Evolutionary conservation across 805 yeast species (phyloP), one percentile per base, ranked within the genome.

Genomic region (Kuraishia hungarica): DNA sequence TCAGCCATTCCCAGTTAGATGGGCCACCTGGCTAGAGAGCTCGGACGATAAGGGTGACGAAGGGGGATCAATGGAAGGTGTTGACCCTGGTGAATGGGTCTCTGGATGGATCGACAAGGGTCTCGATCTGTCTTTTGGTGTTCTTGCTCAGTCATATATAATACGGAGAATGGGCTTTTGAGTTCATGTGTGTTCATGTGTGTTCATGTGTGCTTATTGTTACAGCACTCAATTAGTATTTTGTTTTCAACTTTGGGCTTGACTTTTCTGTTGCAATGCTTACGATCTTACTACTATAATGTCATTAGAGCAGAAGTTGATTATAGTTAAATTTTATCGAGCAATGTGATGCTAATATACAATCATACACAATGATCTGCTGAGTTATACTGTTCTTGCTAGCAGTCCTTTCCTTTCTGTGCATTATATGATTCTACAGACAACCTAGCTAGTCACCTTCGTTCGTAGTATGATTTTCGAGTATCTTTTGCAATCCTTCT

Each of bases 1-100:
- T 0, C 99, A 94, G 69, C 83, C 96, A 6, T 87, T 90, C 75
- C 98, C 99, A 11, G 67, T 81, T 51, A 84, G 82, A 65, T 94
- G 99, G 99, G 86, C 91, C 10, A 74, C 81, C n/a, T 94, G 99
- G 99, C 76, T 93, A n/a, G 84, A 81, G 57, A 62, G 65, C 39
- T 59, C 62, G 2, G 57, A 59, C 48, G 60, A 61, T 29, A 56
- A 61, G 53, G 66, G 58, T 5, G 54, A 53, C 1, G 57, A 48
- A 19, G 62, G 48, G 15, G 65, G 60, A 50, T 57, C 60, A 2
- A 19, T 48, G 28, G 28, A 46, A 2, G 66, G 75, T 10, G 77
- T 84, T 15, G 91, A 87, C 62, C 92, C 93, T n/a, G 74, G 86
- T 49, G 89, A 85, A 57, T 88, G 94, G 96, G 87, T 88, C 15